Conservation (phyloP, 1,284 basidiomycete genomes). For the Sparassis latifolia region DNA sequence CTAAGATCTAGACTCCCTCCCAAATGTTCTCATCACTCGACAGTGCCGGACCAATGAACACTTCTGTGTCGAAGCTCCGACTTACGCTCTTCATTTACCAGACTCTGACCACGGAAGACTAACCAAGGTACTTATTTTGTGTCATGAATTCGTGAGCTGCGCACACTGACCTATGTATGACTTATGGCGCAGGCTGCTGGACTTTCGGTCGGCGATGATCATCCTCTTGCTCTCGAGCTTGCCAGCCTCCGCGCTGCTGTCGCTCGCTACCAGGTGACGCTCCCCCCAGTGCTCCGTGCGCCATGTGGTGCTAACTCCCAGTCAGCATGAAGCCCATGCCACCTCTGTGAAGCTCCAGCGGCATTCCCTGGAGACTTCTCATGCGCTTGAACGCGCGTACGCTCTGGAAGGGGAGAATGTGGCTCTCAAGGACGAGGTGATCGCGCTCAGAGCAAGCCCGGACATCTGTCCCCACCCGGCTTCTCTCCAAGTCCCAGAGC, state of each 20-base stretch:
- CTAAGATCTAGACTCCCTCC: too few relatives aligned
- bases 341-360: constrained; percentile 61
- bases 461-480: constrained; percentile 38
- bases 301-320: constrained; percentile 18
- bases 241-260: constrained; percentile 57
- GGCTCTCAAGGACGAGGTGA: constrained; percentile 45
- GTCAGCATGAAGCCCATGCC: constrained; percentile 60
- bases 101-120: too few relatives aligned
- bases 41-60: too few relatives aligned
- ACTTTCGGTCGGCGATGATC: constrained; percentile 33
- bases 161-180: too few relatives aligned
- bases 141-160: too few relatives aligned
- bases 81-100: too few relatives aligned
- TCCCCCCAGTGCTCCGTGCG: constrained; percentile 7
- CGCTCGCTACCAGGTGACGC: constrained; percentile 56
- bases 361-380: constrained; percentile 47
- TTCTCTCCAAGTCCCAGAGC: constrained; percentile 47
- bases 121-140: too few relatives aligned
- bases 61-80: too few relatives aligned
- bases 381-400: constrained; percentile 40
- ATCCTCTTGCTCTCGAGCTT: constrained; percentile 64
- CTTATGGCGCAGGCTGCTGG: constrained; percentile 1
- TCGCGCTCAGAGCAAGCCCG: constrained; percentile 43
- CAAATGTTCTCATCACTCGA: too few relatives aligned
- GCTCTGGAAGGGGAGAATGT: constrained; percentile 53